Percentiles rank a stretch among this genome's conserved stretches.
Evolutionary conservation across 805 yeast species (phyloP).

Genomic region (Candida pini): DNA sequence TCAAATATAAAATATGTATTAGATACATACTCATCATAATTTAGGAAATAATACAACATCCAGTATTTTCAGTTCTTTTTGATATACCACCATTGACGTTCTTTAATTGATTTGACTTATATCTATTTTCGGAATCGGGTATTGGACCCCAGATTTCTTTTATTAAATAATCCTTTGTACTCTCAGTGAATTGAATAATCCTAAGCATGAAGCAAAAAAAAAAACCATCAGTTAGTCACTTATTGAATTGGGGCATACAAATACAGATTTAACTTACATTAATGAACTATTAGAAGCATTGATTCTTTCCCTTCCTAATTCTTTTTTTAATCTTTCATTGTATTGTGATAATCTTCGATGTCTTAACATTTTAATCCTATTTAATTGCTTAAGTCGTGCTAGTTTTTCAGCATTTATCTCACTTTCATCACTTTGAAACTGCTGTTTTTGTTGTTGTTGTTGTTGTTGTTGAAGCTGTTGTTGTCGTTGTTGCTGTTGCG

Average conservation of each 20-base stretch:
- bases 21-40: slow-evolving; percentile 2
- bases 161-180: slow-evolving; percentile 42
- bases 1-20: slow-evolving; percentile 32
- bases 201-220: slow-evolving; percentile 14
- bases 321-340: slow-evolving; percentile 45
- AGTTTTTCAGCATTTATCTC: slow-evolving; percentile 15
- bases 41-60: slow-evolving; percentile 23
- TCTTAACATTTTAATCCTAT: slow-evolving; percentile 41
- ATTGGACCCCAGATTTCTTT: slow-evolving; percentile 38
- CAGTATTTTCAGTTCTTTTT: slow-evolving; percentile 7
- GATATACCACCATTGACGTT: background rate
- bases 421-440: slow-evolving; percentile 16
- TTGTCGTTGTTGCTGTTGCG: too few relatives aligned
- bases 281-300: slow-evolving; percentile 60
- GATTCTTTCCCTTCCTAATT: slow-evolving; percentile 50
- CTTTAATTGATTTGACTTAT: slow-evolving; percentile 21
- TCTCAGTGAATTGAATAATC: slow-evolving; percentile 37
- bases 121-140: slow-evolving; percentile 32
- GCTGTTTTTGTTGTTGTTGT: slow-evolving; percentile 2
- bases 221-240: slow-evolving; percentile 9
- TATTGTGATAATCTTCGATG: slow-evolving; percentile 56
- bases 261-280: slow-evolving; percentile 24
- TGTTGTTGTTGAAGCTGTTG: too few relatives aligned
- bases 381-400: slow-evolving; percentile 35
- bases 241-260: background rate